Conservation (phyloP, 2,329 filamentous ascomycete genomes). For the Fusarium sp. region DNA sequence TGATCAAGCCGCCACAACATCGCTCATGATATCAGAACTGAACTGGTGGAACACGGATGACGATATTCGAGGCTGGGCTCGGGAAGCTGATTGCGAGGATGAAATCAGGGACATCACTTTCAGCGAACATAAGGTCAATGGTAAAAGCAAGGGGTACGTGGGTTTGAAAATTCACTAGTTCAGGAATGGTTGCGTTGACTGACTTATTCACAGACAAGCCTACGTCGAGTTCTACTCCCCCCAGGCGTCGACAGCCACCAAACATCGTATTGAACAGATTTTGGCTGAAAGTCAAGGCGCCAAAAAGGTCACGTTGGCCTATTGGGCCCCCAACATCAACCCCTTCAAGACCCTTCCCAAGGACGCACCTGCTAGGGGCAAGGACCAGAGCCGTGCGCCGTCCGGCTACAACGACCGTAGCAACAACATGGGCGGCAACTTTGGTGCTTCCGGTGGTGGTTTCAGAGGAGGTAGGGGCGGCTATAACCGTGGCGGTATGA, state of each 20-base stretch:
- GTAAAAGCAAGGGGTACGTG: constrained; percentile 92
- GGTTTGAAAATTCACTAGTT: not conserved
- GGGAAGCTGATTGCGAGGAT: constrained; percentile 81
- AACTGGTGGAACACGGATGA: constrained; percentile 99
- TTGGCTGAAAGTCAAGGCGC: constrained; percentile 61
- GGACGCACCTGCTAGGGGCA: constrained; percentile 75
- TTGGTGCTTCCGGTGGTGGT: constrained; percentile 65
- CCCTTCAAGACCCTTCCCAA: constrained; percentile 93
- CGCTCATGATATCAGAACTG: constrained; percentile 87
- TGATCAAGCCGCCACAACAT: constrained; percentile 72
- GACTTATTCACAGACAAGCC: constrained; percentile 66
- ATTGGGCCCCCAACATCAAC: constrained; percentile 81
- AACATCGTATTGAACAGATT: constrained; percentile 80
- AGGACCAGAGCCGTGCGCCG: constrained; percentile 69
- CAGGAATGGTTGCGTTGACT: constrained; percentile 14
- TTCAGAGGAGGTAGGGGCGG: constrained; percentile 66
- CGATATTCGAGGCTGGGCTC: constrained; percentile 88
- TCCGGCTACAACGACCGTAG: constrained; percentile 63
- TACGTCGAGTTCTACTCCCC: constrained; percentile 87
- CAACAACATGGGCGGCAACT: constrained; percentile 57
- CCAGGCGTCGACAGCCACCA: constrained; percentile 86
- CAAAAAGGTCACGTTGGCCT: constrained; percentile 80
- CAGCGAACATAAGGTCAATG: constrained; percentile 98
- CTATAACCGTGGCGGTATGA: constrained; percentile 60
- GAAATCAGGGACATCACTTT: constrained; percentile 95